Base-by-base conservation (phyloP, 2,329 filamentous ascomycete species). In the Aspergillus neoniger region DNA sequence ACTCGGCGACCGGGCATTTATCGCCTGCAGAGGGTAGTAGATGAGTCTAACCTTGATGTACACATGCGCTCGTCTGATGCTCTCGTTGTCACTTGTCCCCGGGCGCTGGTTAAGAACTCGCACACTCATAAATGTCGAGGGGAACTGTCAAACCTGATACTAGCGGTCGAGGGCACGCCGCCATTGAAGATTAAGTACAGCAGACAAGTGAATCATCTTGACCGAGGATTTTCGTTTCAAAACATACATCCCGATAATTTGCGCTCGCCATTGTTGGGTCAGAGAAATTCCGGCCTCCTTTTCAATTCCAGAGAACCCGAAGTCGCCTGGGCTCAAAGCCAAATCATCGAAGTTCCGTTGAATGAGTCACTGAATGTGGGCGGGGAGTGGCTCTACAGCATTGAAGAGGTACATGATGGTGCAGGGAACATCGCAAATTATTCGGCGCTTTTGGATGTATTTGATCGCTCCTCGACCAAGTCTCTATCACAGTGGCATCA, bases 131-230 rank as follows among this genome's bases (percentile, higher is more conserved):
- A 91, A 70, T 99, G 95, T 75, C 86, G 89, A 56, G 91, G 91
- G 56, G 94, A 99, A 67, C 79, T 98, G 38, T 98, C 95, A 2
- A 87, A 96, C 70, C 81, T 98, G 49, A 85, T 88, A 17, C 81
- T 99, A 55, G 88, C 94, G 69, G 91, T 97, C 4, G 84, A 90
- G 65, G 95, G 95, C 17, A 96, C 92, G 0, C 91, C 96, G 2
- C 95, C 95, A 3, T 82, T 99, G 65, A 93, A 93, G 73, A 91
- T 99, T 68, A 91, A 91, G 68, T 99, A 99, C 77, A 95, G 91
- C 69, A 89, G 92, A 57, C 89, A 88, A 6, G 88, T 96, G 67
- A 96, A 98, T 68, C 87, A 88, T 63, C 89, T 91, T 65, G 88
- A 96, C 65, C 88, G 89, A 68, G 91, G 91, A 62, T 92, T 93